phyloP scores from a whole-genome alignment of 768 basidiomycete species.

The Mycena vitilis region DNA sequence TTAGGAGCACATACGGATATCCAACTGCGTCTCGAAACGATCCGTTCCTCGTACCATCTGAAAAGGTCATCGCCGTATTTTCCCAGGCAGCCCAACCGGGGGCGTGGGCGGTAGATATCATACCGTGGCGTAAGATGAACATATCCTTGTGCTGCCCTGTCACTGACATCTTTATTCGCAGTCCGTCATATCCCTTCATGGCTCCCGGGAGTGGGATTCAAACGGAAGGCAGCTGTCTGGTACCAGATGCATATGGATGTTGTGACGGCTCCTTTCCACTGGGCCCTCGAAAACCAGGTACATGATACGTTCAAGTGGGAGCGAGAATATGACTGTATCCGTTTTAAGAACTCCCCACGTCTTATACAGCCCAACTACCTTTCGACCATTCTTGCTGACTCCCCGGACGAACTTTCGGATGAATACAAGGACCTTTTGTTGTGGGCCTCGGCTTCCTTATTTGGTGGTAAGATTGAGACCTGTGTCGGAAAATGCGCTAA shows the following conservation, averaged over 20 bases:
- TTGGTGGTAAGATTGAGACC: conserved; percentile 32
- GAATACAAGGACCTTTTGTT: conserved; percentile 27
- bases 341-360: conserved; percentile 5
- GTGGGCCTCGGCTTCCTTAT: conserved; percentile 33
- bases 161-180: neutral
- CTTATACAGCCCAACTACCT: conserved; percentile 19
- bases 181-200: conserved; percentile 42
- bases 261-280: conserved; percentile 14
- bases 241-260: conserved; percentile 17
- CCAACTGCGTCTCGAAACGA: conserved; percentile 31
- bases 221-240: conserved; percentile 16
- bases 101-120: conserved; percentile 29
- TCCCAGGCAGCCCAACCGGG: conserved; percentile 39
- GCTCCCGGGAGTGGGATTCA: conserved; percentile 42
- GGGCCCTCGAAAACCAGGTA: conserved; percentile 13
- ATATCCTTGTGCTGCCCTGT: no score
- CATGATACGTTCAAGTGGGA: neutral
- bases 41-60: conserved; percentile 37
- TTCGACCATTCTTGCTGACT: conserved; percentile 18
- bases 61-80: conserved; percentile 41
- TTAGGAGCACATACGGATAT: conserved; percentile 37
- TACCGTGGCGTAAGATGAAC: conserved; percentile 29
- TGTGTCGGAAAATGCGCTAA: neutral
- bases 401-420: neutral
- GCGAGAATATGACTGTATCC: neutral